Base-by-base conservation (phyloP, 805 yeast species). In the Yamadazyma scolyti region DNA sequence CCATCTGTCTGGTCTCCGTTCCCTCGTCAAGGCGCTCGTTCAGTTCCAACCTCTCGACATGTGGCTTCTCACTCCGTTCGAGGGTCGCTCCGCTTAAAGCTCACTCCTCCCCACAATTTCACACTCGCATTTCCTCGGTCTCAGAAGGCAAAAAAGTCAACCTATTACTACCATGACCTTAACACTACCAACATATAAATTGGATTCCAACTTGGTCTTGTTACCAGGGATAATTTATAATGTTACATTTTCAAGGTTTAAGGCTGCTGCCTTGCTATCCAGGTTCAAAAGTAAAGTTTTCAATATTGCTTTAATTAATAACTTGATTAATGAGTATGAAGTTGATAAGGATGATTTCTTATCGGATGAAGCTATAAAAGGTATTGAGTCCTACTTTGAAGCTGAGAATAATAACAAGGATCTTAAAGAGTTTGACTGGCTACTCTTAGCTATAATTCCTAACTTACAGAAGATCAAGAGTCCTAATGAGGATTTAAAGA, bases 191-290 rank as follows among this genome's bases (percentile, higher is more conserved):
- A 56, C 59, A 24, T 65, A 65, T 45, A 57, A 52, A 28, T 42
- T 66, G 14, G 71, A 66, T 40, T 61, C 70, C 25, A 56, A 61
- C 37, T 46, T 65, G 31, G 75, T 79, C 9, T 63, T 77, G 18
- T 45, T 79, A 6, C 85, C 87, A 1, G 84, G 84, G 0, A 71
- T 79, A 23, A 61, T 77, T 15, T 79, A 79, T 52, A 70, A 74
- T 34, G 73, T 79, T n/a, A 60, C 74, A 2, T 70, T 77, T 31
- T 52, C 68, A 11, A 58, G 68, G 31, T 54, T 59, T 31, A 64
- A 67, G 30, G 80, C 77, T 1, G 62, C 70, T 8, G 58, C 67
- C 3, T 50, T 77, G 12, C 52, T 77, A 25, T 56, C 65, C 14
- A 58, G 71, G 16, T 74, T 58, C 46, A 48, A 60, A 27, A 43